Base-by-base conservation (phyloP, 768 basidiomycete species). In the Postia placenta region DNA sequence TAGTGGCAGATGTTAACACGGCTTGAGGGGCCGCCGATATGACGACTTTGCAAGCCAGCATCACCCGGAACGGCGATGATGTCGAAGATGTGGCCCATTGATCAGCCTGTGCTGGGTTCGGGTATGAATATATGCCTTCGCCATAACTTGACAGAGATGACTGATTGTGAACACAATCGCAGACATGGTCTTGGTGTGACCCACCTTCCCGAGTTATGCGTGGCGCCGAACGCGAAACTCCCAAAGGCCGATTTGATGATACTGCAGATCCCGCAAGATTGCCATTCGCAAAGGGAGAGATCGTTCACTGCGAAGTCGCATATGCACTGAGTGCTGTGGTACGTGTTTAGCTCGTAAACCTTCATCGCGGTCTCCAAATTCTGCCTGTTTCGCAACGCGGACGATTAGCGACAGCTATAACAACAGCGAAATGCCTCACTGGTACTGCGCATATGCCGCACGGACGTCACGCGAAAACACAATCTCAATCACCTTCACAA, bases 181-280 rank as follows among this genome's bases (percentile, higher is more conserved):
- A 11, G 20, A 12, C 11, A 35, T 23, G 20, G 30, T 7, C 20
- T 24, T n/a, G n/a, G n/a, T n/a, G n/a, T n/a, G n/a, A 60, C 72
- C 56, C 41, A 81, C 83, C 80, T 70, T 57, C 83, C 83, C 33
- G 60, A 72, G 54, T 82, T 79, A 52, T 61, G 68, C 39, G 63
- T 66, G 23, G 61, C 71, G 7, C 78, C 80, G 53, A 84, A 85
- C 1, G 78, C 81, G 49, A 83, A 74, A 4, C 68, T 59, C 28
- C 68, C 69, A 64, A 85, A 85, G 4, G 70, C 70, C 9, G 81
- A 79, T 59, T 76, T 79, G 44, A 76, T 70, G 26, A 78, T 73
- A 52, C 67, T 71, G 60, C 83, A 85, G 51, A 84, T 80, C 2
- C 83, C 82, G 52, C 83, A 85, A 23, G 83, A 83, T 42, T 66